Conservation (phyloP, 1,284 basidiomycete genomes). For the Inonotus obliquus region DNA sequence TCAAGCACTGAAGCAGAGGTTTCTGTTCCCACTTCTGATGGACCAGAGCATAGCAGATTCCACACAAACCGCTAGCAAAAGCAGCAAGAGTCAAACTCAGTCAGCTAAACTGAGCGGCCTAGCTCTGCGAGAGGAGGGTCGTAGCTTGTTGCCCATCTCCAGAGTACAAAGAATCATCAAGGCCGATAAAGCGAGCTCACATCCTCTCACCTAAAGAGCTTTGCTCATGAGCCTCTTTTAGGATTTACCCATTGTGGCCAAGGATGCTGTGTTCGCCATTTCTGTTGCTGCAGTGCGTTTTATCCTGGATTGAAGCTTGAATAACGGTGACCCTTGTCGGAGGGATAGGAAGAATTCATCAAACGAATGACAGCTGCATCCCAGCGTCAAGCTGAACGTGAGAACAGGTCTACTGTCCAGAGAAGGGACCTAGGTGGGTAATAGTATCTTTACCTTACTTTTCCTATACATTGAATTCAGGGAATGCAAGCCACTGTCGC, state of each 20-base stretch:
- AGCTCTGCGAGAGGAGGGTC: constrained; percentile 45
- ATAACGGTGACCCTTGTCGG: neutral
- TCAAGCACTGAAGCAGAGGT: neutral
- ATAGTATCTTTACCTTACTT: neutral
- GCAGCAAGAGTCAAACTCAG: neutral
- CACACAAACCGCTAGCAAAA: neutral
- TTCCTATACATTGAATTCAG: neutral
- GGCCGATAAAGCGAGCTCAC: constrained; percentile 58
- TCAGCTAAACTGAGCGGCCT: neutral
- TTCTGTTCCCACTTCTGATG: neutral
- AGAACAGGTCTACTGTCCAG: constrained; percentile 63
- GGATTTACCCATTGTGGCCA: constrained; percentile 70
- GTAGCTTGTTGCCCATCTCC: constrained; percentile 62
- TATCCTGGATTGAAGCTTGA: neutral
- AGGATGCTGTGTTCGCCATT: constrained; percentile 68
- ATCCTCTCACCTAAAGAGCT: neutral
- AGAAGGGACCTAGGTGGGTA: constrained; percentile 63
- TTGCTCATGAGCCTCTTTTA: constrained; percentile 26
- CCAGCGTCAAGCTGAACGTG: constrained; percentile 54
- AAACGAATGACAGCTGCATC: constrained; percentile 57
- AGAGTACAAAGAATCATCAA: constrained; percentile 77
- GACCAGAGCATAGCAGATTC: neutral
- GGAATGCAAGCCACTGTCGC: constrained; percentile 47
- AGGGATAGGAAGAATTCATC: constrained; percentile 64
- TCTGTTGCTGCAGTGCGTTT: constrained; percentile 53